Percentiles rank a stretch among this genome's conserved stretches.
Evolutionary conservation across 2,329 filamentous ascomycete genomes (phyloP).

Genomic region (Grosmannia serpens): DNA sequence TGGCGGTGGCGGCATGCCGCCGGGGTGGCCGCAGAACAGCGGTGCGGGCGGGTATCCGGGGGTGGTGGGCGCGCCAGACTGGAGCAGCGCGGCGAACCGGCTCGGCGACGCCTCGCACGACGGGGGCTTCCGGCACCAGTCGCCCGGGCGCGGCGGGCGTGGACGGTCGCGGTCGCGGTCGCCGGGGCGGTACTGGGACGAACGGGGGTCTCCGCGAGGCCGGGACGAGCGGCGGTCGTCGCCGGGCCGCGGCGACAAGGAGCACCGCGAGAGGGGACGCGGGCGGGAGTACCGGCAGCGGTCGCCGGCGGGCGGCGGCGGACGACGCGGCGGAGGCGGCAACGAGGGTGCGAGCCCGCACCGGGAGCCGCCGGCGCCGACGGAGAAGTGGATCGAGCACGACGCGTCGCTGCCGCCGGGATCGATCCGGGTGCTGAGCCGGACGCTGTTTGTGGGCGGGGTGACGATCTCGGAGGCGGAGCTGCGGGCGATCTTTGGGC

Average conservation of each 20-base stretch:
- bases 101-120: conserved; percentile 39
- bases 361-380: conserved; percentile 17
- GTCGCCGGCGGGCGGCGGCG: conserved; percentile 54
- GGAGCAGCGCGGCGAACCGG: conserved; percentile 8
- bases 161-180: conserved; percentile 69
- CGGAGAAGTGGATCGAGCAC: conserved; percentile 64
- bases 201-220: conserved; percentile 16
- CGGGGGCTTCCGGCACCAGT: conserved; percentile 47
- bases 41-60: neutral
- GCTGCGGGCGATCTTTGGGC: conserved; percentile 66
- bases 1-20: conserved; percentile 17
- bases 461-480: conserved; percentile 80
- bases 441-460: conserved; percentile 92
- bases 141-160: conserved; percentile 42
- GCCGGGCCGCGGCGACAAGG: conserved; percentile 45
- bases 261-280: conserved; percentile 35
- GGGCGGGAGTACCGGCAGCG: conserved; percentile 74
- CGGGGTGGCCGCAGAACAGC: conserved; percentile 13
- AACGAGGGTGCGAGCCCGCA: conserved; percentile 48
- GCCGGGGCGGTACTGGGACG: conserved; percentile 48
- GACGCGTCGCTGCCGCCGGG: conserved; percentile 64
- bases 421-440: conserved; percentile 83
- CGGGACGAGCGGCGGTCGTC: conserved; percentile 39
- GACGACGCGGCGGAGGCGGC: neutral
- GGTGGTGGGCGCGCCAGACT: neutral